Evolutionary conservation across 306 rosid species (phyloP).

Genomic region (Vicia faba): DNA sequence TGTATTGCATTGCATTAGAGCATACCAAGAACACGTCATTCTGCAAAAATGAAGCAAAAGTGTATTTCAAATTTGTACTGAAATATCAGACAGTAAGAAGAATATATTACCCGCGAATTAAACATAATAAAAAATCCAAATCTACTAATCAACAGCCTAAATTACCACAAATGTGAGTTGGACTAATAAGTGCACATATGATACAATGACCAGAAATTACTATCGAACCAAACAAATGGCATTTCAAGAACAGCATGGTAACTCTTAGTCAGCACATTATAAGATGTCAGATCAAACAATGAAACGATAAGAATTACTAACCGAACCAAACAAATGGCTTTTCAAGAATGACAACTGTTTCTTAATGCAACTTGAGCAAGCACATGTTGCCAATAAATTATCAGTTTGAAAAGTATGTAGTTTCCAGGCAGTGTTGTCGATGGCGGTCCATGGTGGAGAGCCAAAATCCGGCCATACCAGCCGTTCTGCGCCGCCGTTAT

Average conservation of each 20-base stretch:
- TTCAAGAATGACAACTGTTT: conserved; percentile 7
- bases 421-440: not conserved
- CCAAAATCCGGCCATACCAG: too few species aligned
- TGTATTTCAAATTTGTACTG: conserved; percentile 27
- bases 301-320: not conserved
- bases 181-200: conserved; percentile 25
- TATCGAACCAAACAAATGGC: too few species aligned
- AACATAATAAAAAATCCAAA: conserved; percentile 26
- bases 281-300: conserved; percentile 23
- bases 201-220: not conserved
- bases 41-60: conserved; percentile 59
- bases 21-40: conserved; percentile 78
- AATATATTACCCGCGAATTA: conserved; percentile 5
- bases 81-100: not conserved
- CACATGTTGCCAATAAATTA: not conserved
- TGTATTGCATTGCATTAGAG: conserved; percentile 93
- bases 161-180: not conserved
- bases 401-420: not conserved
- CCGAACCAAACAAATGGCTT: not conserved
- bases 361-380: not conserved
- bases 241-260: conserved; percentile 11
- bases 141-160: conserved; percentile 6
- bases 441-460: too few species aligned
- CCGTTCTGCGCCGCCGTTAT: too few species aligned
- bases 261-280: not conserved